A percentile compares a stretch with the other conserved stretches of the same genome.
These are phyloP conservation scores for Ustilago loliicola DNA, from an alignment of 1,284 basidiomycete species.

Conservation along the genomic window DNA sequence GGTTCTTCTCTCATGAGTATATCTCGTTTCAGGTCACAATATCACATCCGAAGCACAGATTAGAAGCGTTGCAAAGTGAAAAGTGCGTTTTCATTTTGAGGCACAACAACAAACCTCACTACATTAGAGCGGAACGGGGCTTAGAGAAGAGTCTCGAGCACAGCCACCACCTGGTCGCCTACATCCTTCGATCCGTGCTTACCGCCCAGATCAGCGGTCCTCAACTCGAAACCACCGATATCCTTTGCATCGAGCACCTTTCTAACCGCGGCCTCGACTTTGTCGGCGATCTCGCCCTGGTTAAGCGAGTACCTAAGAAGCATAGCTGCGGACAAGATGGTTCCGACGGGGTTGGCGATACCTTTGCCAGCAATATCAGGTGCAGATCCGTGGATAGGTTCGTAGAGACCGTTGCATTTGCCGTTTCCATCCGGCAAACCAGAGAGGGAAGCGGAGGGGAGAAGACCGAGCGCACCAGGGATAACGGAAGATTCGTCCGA, in stretches of 20 bases:
- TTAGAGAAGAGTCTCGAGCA: constrained; percentile 77
- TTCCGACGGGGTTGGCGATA: constrained; percentile 96
- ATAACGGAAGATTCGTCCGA: constrained; percentile 98
- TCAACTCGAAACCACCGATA: constrained; percentile 81
- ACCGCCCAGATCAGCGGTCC: constrained; percentile 91
- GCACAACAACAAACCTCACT: background rate
- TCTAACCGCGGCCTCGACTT: constrained; percentile 88
- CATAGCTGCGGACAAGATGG: constrained; percentile 95
- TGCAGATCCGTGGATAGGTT: constrained; percentile 83
- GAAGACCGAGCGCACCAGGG: constrained; percentile 93
- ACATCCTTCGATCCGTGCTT: constrained; percentile 81
- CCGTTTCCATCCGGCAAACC: constrained; percentile 84
- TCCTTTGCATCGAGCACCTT: constrained; percentile 84
- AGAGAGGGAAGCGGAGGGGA: constrained; percentile 94
- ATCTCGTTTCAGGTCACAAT: too few relatives aligned
- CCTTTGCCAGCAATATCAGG: constrained; percentile 95
- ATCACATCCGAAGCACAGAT: too few relatives aligned
- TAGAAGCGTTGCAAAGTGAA: background rate
- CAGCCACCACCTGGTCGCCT: constrained; percentile 85
- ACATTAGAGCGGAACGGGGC: background rate
- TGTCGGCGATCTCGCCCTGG: constrained; percentile 79
- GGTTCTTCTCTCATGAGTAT: too few relatives aligned
- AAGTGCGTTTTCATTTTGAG: background rate
- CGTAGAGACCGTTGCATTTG: constrained; percentile 86
- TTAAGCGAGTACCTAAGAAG: constrained; percentile 94